A percentile compares a stretch with the other conserved stretches of the same genome.
Conservation (phyloP, 805 yeast genomes). For the Isabelozyma heimii region DNA sequence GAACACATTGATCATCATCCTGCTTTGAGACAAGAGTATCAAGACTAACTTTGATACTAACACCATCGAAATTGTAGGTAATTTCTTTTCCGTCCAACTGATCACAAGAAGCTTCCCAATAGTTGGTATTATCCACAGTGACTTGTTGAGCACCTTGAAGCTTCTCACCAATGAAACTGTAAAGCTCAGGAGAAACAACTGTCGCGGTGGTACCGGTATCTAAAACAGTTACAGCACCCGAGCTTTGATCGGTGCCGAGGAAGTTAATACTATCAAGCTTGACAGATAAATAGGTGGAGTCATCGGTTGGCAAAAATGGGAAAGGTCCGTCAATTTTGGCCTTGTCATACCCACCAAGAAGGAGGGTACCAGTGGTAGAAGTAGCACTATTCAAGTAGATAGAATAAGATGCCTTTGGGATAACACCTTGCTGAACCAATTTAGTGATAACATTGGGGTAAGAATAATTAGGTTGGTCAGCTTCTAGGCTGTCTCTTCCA, state of each 20-base stretch:
- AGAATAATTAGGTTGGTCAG: not conserved
- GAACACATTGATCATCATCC: not conserved
- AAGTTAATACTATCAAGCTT: too few relatives aligned
- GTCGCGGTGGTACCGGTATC: constrained; percentile 5
- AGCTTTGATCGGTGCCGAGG: not conserved
- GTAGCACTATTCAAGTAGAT: constrained; percentile 24
- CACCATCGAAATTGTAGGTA: constrained; percentile 14
- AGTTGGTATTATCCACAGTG: not conserved
- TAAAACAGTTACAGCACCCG: not conserved
- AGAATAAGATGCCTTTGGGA: constrained; percentile 34
- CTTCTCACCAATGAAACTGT: not conserved
- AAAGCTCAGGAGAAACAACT: not conserved
- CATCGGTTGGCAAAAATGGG: not conserved
- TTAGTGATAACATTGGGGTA: constrained; percentile 34
- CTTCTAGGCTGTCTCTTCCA: not conserved
- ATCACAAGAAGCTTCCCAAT: not conserved
- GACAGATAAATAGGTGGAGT: too few relatives aligned
- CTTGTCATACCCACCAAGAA: constrained; percentile 27
- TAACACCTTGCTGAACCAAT: constrained; percentile 31
- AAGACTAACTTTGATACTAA: constrained; percentile 11
- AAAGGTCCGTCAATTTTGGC: constrained; percentile 19
- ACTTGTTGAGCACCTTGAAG: not conserved
- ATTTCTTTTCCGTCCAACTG: not conserved
- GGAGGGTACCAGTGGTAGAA: constrained; percentile 19
- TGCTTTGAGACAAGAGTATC: too few relatives aligned